Percentiles rank a stretch among this genome's conserved stretches.
Evolutionary conservation across 768 basidiomycete species (phyloP).

Genomic region (Rhodosporidiobolus sp.): DNA sequence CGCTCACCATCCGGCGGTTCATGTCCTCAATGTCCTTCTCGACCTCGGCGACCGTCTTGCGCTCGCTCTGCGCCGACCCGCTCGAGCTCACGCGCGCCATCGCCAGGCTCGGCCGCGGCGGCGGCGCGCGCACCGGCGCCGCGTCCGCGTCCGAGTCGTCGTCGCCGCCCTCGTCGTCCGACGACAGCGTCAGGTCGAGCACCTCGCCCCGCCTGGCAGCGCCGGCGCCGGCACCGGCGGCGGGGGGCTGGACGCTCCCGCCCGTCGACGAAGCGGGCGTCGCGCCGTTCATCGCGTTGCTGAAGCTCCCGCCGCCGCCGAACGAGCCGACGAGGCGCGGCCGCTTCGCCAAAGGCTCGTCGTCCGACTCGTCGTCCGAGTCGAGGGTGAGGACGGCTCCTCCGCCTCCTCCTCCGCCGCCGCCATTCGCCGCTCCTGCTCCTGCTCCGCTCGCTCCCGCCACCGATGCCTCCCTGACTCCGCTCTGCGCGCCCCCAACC

Average conservation of each 20-base stretch:
- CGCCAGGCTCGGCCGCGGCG: too few species aligned
- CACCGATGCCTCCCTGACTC: constrained; percentile 42
- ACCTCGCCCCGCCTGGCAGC: constrained; percentile 52
- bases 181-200: constrained; percentile 73
- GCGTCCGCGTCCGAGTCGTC: neutral
- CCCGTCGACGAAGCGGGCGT: constrained; percentile 50
- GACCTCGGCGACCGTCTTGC: constrained; percentile 18
- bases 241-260: constrained; percentile 4
- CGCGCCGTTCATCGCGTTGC: constrained; percentile 50
- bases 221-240: constrained; percentile 46
- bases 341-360: constrained; percentile 49
- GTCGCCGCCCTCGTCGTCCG: constrained; percentile 61
- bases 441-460: constrained; percentile 9
- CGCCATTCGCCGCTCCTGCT: constrained; percentile 32
- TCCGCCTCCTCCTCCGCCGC: constrained; percentile 56
- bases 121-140: neutral
- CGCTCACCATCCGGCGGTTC: constrained; percentile 15
- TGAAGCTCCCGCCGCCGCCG: neutral
- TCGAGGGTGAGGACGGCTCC: constrained; percentile 67
- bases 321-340: neutral
- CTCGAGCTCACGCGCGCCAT: neutral
- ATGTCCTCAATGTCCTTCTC: constrained; percentile 20
- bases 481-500: constrained; percentile 44
- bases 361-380: constrained; percentile 66
- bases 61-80: neutral